These are phyloP conservation scores for Globisporangium sylvaticum DNA, from an alignment of 352 stramenopile genomes.

Conservation along the genomic window DNA sequence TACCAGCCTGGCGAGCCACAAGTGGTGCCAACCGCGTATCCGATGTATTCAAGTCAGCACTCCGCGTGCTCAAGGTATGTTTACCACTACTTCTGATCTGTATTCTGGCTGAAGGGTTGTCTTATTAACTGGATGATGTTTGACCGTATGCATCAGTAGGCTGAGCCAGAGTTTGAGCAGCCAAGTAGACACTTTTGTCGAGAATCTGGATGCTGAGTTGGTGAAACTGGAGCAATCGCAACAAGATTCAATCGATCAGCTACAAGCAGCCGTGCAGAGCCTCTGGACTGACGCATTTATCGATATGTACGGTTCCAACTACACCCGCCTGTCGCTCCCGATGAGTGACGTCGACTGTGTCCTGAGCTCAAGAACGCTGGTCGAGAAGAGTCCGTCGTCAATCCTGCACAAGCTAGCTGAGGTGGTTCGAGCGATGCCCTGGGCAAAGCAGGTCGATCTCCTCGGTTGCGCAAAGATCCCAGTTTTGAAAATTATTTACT, in stretches of 20 bases:
- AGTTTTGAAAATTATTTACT: slow-evolving; percentile 92
- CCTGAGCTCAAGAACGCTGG: slow-evolving; percentile 80
- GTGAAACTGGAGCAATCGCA: slow-evolving; percentile 35
- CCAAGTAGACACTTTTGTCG: slow-evolving; percentile 52
- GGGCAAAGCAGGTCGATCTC: slow-evolving; percentile 89
- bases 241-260: slow-evolving; percentile 39
- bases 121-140: neutral
- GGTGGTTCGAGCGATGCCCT: slow-evolving; percentile 73
- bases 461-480: slow-evolving; percentile 94
- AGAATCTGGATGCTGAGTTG: slow-evolving; percentile 42
- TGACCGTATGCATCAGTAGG: neutral
- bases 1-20: neutral
- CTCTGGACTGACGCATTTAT: slow-evolving; percentile 90
- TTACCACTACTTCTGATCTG: neutral
- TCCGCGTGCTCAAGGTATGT: slow-evolving; percentile 3
- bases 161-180: slow-evolving; percentile 32
- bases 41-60: slow-evolving; percentile 20
- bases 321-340: slow-evolving; percentile 93
- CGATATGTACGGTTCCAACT: slow-evolving; percentile 96
- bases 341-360: slow-evolving; percentile 97
- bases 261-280: slow-evolving; percentile 39
- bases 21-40: slow-evolving; percentile 7
- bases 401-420: slow-evolving; percentile 89
- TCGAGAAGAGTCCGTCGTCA: slow-evolving; percentile 67
- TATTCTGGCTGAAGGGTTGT: neutral